Evolutionary conservation across 2,329 filamentous ascomycete species (phyloP), one percentile per base, ranked within the genome.

Genomic region (Aureobasidium sp.): DNA sequence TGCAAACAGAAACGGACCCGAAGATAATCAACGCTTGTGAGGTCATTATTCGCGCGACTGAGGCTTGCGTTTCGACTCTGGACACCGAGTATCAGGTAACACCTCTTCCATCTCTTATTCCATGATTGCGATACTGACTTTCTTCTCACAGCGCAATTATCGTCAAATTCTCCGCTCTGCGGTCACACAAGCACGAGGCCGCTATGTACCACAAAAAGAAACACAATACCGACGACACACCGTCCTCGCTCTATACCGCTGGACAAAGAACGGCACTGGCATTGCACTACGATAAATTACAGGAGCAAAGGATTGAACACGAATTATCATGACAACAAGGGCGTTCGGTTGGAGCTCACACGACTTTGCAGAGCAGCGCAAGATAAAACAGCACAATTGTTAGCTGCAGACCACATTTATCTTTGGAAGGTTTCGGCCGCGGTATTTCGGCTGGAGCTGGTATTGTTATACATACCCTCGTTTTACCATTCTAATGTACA

Each of bases 201-300:
- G 59, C 5, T 61, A 61, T n/a, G 59, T 61, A 15, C 59, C 59
- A 9, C 59, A 61, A 11, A 61, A 61, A 50, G 59, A 61, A 44
- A 55, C 59, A 36, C 59, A 61, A 48, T 61, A 54, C 16, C 41
- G 59, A 37, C 30, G 59, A 47, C 59, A 61, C 41, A 61, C 59
- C 7, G 59, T 61, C 7, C 42, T 61, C 25, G 59, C 59, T 25
- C 27, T 61, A 15, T 61, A 61, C n/a, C 49, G 59, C 25, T 61
- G 59, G 59, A 61, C 49, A 1, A 61, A 61, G n/a, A 53, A 53
- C 34, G 59, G 59, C 27, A 61, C 59, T 42, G 59, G 59, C 4
- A 48, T 61, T 30, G 59, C 59, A 13, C 29, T 61, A 44, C 30
- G 59, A 55, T 61, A 30, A 27, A 49, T 2, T n/a, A n/a, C 34